Base-by-base conservation (phyloP, 805 yeast genomes). In the Teunomyces atbi region DNA sequence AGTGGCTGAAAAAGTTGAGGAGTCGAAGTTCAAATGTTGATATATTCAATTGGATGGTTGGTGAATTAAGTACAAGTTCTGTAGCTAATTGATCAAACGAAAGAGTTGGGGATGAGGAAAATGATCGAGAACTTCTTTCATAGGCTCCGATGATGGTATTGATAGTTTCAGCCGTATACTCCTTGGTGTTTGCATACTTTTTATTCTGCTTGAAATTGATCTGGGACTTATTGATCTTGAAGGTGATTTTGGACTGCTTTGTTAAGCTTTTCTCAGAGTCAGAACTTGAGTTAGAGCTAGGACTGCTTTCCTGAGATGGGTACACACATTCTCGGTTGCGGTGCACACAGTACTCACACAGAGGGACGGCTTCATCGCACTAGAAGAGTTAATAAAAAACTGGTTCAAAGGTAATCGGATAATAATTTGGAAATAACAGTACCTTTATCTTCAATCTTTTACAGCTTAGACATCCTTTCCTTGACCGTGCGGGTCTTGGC, bases 271-370 rank as follows among this genome's bases (percentile, higher is more conserved):
- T 21, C 13, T 19, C 28, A n/a, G 28, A 36, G 11, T 12, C 39
- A 4, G 28, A 18, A 20, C 18, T 21, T 11, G 39, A n/a, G 28
- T 28, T 10, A 7, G 39, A 36, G 10, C 10, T 10, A 10, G 16
- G 27, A 13, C 28, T 20, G 39, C 27, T 13, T 7, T 36, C 28
- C 37, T 18, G 20, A 16, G 34, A 38, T 2, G 59, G 61, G 41
- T 66, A 66, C 2, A 47, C 43, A 42, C 71, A 66, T 2, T 43
- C 41, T 3, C 68, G 47, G 13, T 52, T 49, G 3, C 69, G 62
- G 45, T 64, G 64, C 3, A 30, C 30, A 32, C 72, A 67, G 48
- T 67, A 67, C 35, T 67, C 71, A 49, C 72, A 67, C 7, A 42
- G 28, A 3, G 72, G 72, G 45, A 52, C 56, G 8, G 48, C 57